Evolutionary conservation across 192 early-diverging fungal genomes (phyloP).

Genomic region (Gonapodya prolifera): DNA sequence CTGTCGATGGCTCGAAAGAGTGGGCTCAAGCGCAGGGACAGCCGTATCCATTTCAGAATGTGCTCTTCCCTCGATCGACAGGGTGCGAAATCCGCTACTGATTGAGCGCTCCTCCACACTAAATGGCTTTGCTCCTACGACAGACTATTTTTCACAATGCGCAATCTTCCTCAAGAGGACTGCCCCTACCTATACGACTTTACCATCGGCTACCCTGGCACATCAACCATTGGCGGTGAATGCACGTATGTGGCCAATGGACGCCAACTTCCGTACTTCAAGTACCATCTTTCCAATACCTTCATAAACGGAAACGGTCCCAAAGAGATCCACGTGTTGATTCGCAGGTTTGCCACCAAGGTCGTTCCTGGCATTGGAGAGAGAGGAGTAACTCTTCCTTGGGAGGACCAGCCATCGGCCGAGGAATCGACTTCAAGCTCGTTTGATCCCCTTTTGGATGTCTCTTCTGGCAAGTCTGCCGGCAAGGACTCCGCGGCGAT

Average conservation of each 20-base stretch:
- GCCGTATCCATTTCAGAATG: conserved; percentile 25
- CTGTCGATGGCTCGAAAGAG: conserved; percentile 45
- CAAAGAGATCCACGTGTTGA: conserved; percentile 65
- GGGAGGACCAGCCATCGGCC: not conserved
- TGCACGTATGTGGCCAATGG: not conserved
- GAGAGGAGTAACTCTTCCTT: not conserved
- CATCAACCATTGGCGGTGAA: conserved; percentile 32
- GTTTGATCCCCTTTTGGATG: no score
- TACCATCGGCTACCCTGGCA: conserved; percentile 77
- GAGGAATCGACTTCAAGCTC: no score
- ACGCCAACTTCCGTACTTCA: conserved; percentile 62
- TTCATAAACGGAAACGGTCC: conserved; percentile 65
- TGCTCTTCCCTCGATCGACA: conserved; percentile 74
- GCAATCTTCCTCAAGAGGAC: conserved; percentile 32
- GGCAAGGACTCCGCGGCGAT: not conserved
- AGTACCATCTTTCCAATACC: conserved; percentile 62
- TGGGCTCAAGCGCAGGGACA: conserved; percentile 57
- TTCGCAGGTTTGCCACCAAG: conserved; percentile 48
- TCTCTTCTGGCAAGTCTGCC: not conserved
- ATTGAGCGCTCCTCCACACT: no score
- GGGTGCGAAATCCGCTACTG: conserved; percentile 57
- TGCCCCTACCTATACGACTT: conserved; percentile 73
- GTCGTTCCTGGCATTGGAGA: conserved; percentile 40
- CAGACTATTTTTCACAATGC: not conserved
- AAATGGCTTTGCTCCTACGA: not conserved